Evolutionary conservation across 169 alveolate species (phyloP).

Genomic region (Ichthyophthirius multifiliis): DNA sequence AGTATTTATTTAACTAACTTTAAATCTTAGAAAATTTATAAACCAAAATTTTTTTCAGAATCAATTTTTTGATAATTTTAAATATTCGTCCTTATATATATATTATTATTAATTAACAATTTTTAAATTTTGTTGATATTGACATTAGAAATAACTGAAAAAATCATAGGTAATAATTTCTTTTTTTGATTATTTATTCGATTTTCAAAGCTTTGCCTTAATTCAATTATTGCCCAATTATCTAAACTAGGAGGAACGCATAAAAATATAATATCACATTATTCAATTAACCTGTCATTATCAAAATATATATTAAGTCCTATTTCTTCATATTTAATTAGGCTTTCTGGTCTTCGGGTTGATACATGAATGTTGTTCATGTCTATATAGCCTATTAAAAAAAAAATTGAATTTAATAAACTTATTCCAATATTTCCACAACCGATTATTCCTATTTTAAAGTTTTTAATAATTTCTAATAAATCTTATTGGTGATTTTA

Average conservation of each 20-base stretch:
- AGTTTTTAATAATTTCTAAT: background rate
- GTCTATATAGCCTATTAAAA: background rate
- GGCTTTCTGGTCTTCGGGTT: background rate
- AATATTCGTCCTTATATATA: background rate
- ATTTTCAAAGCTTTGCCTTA: background rate
- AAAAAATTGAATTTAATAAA: background rate
- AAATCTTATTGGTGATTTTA: no score
- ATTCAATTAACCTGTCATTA: background rate
- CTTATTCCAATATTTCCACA: background rate
- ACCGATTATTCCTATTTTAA: background rate
- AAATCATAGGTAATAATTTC: background rate
- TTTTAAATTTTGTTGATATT: background rate
- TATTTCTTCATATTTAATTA: background rate
- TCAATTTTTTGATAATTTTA: background rate
- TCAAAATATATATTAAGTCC: slow-evolving; percentile 9
- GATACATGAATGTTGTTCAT: background rate
- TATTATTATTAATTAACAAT: background rate
- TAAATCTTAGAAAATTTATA: background rate
- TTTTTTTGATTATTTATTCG: background rate
- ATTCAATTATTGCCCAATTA: background rate
- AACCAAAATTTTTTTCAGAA: background rate
- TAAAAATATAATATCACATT: background rate
- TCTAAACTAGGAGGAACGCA: slow-evolving; percentile 4
- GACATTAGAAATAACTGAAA: background rate
- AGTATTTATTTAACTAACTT: background rate